A percentile compares a stretch with the other conserved stretches of the same genome.
These are phyloP conservation scores for Mycena maculata DNA, from an alignment of 768 basidiomycete species.

Conservation along the genomic window DNA sequence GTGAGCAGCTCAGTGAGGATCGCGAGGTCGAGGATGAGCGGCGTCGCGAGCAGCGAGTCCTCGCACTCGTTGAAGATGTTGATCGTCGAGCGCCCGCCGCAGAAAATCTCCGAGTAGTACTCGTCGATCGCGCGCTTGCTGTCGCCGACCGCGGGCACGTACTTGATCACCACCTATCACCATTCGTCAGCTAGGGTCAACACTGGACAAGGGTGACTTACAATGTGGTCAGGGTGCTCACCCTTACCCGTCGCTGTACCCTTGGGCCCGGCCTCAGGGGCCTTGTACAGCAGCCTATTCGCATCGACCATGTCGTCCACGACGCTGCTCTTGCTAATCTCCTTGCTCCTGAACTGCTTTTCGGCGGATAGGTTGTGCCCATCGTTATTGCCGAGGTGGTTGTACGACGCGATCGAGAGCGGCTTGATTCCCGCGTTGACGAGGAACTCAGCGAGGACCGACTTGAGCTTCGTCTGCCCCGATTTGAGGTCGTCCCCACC, in stretches of 20 bases:
- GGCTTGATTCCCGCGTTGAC: conserved; percentile 99
- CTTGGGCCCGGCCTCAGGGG: conserved; percentile 66
- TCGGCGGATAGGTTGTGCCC: conserved; percentile 92
- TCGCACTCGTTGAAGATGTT: conserved; percentile 99
- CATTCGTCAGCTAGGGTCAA: background rate
- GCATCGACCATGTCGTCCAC: conserved; percentile 98
- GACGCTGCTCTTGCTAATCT: conserved; percentile 96
- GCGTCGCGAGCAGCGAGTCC: conserved; percentile 96
- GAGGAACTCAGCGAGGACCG: conserved; percentile 96
- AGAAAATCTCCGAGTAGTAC: conserved; percentile 98
- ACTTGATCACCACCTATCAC: conserved; percentile 85
- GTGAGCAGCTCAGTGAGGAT: conserved; percentile 96
- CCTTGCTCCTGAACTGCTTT: conserved; percentile 97
- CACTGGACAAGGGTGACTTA: background rate
- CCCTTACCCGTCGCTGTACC: conserved; percentile 76
- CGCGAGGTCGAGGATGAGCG: conserved; percentile 92
- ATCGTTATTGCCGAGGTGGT: conserved; percentile 99
- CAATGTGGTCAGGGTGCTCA: conserved; percentile 97
- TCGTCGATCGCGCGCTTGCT: conserved; percentile 99
- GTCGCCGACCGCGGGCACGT: conserved; percentile 96
- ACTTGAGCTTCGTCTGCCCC: conserved; percentile 97
- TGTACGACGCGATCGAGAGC: conserved; percentile 96
- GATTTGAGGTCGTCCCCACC: conserved; percentile 98
- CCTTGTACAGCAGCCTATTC: conserved; percentile 91
- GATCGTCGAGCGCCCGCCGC: conserved; percentile 93